Conservation (phyloP, 2,329 filamentous ascomycete genomes). For the Periconia sp. region DNA sequence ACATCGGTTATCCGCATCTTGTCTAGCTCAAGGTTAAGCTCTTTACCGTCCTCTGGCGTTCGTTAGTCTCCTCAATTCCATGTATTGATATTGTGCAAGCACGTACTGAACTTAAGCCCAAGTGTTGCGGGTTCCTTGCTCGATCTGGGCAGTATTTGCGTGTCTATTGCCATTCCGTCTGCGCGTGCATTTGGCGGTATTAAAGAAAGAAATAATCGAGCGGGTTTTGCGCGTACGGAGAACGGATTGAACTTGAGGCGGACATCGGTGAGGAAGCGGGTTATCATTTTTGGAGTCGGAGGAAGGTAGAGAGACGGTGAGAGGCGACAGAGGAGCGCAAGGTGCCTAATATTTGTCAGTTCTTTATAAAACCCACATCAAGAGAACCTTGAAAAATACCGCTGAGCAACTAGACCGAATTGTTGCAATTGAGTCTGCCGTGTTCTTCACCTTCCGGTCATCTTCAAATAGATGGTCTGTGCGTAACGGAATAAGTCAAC, state of each 20-base stretch:
- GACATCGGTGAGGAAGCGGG: constrained; percentile 84
- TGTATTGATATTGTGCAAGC: no score
- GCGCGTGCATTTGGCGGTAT: constrained; percentile 80
- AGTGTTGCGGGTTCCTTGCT: constrained; percentile 74
- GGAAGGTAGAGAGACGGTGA: neutral
- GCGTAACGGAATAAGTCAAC: constrained; percentile 22
- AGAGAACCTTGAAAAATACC: no score
- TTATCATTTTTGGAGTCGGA: constrained; percentile 68
- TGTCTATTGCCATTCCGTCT: constrained; percentile 76
- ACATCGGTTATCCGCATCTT: constrained; percentile 85
- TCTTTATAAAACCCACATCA: no score
- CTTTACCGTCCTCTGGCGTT: constrained; percentile 95
- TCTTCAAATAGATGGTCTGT: constrained; percentile 24
- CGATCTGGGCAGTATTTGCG: constrained; percentile 73
- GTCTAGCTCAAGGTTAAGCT: constrained; percentile 81
- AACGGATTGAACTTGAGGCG: constrained; percentile 93
- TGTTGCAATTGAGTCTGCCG: no score
- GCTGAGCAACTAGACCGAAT: no score
- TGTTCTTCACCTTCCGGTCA: no score
- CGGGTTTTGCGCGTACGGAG: constrained; percentile 76
- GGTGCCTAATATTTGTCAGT: constrained; percentile 5
- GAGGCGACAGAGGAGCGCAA: constrained; percentile 1
- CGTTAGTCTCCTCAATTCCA: no score
- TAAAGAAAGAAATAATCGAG: constrained; percentile 84
- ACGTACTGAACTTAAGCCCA: constrained; percentile 83